A percentile compares a stretch with the other conserved stretches of the same genome.
These are phyloP conservation scores for Xylariaceae sp. DNA, from an alignment of 2,329 filamentous ascomycete species.

Conservation along the genomic window DNA sequence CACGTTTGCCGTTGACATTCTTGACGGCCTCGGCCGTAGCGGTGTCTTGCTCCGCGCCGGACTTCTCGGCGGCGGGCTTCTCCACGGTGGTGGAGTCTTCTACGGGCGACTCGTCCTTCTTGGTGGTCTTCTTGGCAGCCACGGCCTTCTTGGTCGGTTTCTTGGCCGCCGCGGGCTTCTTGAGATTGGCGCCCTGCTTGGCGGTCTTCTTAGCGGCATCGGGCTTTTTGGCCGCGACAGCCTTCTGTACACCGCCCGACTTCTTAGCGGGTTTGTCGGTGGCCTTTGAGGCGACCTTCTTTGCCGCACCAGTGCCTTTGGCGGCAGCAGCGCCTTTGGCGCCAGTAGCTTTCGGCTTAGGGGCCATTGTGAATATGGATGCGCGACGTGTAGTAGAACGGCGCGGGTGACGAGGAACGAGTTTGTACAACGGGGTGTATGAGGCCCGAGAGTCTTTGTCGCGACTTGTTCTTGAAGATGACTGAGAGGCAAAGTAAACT, in stretches of 20 bases:
- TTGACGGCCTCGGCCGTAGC: conserved; percentile 13
- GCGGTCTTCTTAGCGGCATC: background rate
- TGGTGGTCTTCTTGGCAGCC: conserved; percentile 9
- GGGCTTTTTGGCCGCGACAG: conserved; percentile 2
- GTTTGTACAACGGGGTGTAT: background rate
- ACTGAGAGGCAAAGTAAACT: background rate
- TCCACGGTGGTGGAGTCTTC: background rate
- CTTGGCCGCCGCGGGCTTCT: conserved; percentile 1
- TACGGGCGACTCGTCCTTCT: conserved; percentile 5
- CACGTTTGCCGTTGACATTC: conserved; percentile 15
- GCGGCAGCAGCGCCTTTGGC: background rate
- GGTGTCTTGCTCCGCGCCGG: conserved; percentile 7
- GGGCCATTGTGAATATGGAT: background rate
- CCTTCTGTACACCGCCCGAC: conserved; percentile 1
- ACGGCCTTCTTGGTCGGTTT: conserved; percentile 1
- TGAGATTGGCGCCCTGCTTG: background rate
- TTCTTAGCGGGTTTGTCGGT: conserved; percentile 2
- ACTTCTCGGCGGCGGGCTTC: background rate
- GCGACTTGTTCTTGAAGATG: background rate
- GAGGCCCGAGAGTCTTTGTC: background rate
- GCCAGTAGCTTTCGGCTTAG: conserved; percentile 3
- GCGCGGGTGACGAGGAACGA: background rate
- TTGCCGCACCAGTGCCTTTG: background rate
- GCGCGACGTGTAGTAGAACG: background rate
- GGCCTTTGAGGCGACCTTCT: background rate